Evolutionary conservation across 441 rosid species (phyloP), one percentile per base, ranked within the genome.

Genomic region (Aleurites moluccanus): DNA sequence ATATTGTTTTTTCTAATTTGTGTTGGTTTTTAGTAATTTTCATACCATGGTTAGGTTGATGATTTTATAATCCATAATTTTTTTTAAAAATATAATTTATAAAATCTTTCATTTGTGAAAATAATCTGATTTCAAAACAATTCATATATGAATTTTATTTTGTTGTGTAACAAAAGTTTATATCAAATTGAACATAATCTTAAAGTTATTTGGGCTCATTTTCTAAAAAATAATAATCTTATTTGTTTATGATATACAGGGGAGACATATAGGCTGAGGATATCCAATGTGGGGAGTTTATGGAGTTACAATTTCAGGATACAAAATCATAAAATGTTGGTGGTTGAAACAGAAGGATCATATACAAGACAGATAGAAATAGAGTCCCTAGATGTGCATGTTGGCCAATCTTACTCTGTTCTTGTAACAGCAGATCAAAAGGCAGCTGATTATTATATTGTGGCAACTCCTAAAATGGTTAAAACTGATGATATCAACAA

Each of bases 341-440:
- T 92, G 25, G 87, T 91, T 44, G 96, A 92, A 84, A 92, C 88
- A 10, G 96, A 92, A 86, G 97, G 96, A 69, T 88, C 87, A 44
- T 91, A 92, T 83, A 83, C 96, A 3, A 75, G 81, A 25, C 93
- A 91, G 74, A 89, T 78, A 61, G 47, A 71, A 28, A 80, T 87
- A 38, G 86, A 85, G 11, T 78, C 90, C 10, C 82, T 92, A 0
- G 94, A 89, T 73, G 81, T 92, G 53, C 96, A 91, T 73, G 80
- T 88, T n/a, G 96, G 98, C 15, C 94, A 92, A 74, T 88, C 96
- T 74, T 87, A 86, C 78, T 89, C 94, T 0, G 90, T 92, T 59
- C 78, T 92, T 73, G 83, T 92, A 23, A 91, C 90, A 0, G 88
- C 91, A 18, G 79, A 89, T 73, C 92, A 89, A 59, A 83, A 82